Percentiles rank a stretch among this genome's conserved stretches.
These are phyloP conservation scores for Kwoniella sp. DNA, from an alignment of 768 basidiomycete species.

Conservation along the genomic window DNA sequence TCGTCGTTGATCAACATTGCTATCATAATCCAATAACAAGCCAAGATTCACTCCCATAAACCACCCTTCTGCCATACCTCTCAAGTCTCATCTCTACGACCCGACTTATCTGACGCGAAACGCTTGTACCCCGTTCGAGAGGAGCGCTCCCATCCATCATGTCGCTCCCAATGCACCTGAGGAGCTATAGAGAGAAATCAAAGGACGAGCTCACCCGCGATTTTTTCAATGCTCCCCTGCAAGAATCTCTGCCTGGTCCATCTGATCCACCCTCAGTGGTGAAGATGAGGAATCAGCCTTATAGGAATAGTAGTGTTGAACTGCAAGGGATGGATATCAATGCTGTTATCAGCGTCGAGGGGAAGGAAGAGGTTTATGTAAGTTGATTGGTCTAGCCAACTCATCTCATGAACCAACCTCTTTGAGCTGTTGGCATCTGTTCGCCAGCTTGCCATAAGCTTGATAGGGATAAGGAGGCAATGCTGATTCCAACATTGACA, in stretches of 20 bases:
- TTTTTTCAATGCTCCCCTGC: constrained; percentile 80
- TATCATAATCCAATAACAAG: too few relatives aligned
- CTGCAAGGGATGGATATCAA: constrained; percentile 74
- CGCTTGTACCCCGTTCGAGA: too few relatives aligned
- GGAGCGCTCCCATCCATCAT: constrained; percentile 42
- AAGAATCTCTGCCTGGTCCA: constrained; percentile 34
- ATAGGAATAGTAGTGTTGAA: constrained; percentile 27
- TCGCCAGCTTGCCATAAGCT: too few relatives aligned
- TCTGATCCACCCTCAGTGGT: constrained; percentile 34
- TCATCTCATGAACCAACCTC: not conserved
- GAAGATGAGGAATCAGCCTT: constrained; percentile 35
- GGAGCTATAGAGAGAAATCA: constrained; percentile 88
- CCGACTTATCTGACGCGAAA: too few relatives aligned
- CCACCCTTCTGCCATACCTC: too few relatives aligned
- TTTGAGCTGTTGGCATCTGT: too few relatives aligned
- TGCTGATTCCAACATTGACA: too few relatives aligned
- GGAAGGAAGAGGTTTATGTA: constrained; percentile 91
- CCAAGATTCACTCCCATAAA: too few relatives aligned
- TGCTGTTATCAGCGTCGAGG: constrained; percentile 79
- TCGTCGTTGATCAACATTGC: too few relatives aligned
- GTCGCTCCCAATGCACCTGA: constrained; percentile 64
- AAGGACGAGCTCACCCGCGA: constrained; percentile 81
- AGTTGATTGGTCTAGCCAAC: too few relatives aligned
- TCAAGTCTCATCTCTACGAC: too few relatives aligned
- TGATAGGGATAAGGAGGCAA: too few relatives aligned